phyloP scores from a whole-genome alignment of 257 asterid genomes.

The Solanum lignicaule region DNA sequence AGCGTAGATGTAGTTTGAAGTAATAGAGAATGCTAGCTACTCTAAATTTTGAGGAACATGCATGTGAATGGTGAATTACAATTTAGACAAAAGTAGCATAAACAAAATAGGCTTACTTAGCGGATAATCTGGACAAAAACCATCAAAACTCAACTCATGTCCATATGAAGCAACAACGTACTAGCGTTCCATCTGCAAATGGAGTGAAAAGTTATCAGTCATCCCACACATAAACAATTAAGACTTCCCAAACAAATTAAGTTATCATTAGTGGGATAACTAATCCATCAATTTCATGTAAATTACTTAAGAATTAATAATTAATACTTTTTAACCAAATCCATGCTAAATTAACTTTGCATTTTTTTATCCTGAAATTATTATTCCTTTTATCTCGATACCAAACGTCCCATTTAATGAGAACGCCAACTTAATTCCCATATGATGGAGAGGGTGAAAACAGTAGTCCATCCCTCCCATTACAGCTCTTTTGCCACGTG shows the following conservation, averaged over 20 bases:
- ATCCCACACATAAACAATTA: not conserved
- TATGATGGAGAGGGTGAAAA: not conserved
- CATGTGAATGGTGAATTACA: not conserved
- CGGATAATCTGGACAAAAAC: slow-evolving; percentile 76
- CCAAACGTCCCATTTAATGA: not conserved
- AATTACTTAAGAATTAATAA: no score
- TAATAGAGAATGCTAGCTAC: not conserved
- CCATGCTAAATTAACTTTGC: no score
- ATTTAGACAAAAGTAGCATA: not conserved
- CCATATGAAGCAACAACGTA: slow-evolving; percentile 47
- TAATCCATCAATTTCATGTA: not conserved
- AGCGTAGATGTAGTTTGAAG: not conserved
- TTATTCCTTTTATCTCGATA: not conserved
- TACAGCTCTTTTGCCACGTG: slow-evolving; percentile 1
- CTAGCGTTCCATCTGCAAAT: slow-evolving; percentile 58
- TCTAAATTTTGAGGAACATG: not conserved
- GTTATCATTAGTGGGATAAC: not conserved
- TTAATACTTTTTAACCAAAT: not conserved
- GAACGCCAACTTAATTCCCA: not conserved
- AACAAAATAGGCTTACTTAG: slow-evolving; percentile 30
- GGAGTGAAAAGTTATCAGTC: not conserved
- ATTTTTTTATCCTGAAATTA: not conserved
- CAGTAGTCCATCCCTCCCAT: not conserved
- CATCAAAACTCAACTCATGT: slow-evolving; percentile 88
- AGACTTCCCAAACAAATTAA: not conserved